A percentile compares a stretch with the other conserved stretches of the same genome.
Evolutionary conservation across 768 basidiomycete genomes (phyloP).

Genomic region (Hortiboletus campestris): DNA sequence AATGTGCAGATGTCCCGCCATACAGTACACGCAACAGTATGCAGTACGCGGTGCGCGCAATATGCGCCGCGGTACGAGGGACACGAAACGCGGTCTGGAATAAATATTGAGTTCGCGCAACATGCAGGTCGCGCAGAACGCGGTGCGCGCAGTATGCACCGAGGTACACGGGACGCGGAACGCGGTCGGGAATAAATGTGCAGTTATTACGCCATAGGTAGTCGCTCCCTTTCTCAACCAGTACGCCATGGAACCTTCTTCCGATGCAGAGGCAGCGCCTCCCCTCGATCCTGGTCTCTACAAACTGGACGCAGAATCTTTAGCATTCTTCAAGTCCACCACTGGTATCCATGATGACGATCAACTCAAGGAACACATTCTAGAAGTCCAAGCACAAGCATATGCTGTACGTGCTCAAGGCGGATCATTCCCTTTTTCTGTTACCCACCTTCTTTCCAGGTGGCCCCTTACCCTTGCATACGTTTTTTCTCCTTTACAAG

Average conservation of each 20-base stretch:
- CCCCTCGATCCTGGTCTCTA: constrained; percentile 19
- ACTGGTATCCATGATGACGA: constrained; percentile 32
- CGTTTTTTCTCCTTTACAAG: constrained; percentile 15
- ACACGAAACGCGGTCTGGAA: too few relatives aligned
- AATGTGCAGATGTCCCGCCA: too few relatives aligned
- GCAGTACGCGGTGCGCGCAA: too few relatives aligned
- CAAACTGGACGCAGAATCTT: constrained; percentile 4
- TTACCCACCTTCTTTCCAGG: constrained; percentile 8
- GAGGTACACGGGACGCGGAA: too few relatives aligned
- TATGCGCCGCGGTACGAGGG: too few relatives aligned
- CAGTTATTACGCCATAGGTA: too few relatives aligned
- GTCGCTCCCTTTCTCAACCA: too few relatives aligned
- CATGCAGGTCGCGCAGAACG: too few relatives aligned
- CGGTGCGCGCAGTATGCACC: too few relatives aligned
- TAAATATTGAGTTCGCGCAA: too few relatives aligned
- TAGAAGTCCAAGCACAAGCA: constrained; percentile 33
- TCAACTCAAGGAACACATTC: constrained; percentile 32
- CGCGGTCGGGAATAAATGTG: too few relatives aligned
- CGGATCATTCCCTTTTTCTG: not conserved
- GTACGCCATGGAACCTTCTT: not conserved
- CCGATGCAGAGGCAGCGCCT: not conserved
- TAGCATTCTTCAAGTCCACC: constrained; percentile 28
- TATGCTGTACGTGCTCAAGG: constrained; percentile 26
- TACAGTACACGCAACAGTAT: too few relatives aligned
- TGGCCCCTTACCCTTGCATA: constrained; percentile 22